These are phyloP conservation scores for Microbotryum saponariae DNA, from an alignment of 1,284 basidiomycete species.

Conservation along the genomic window DNA sequence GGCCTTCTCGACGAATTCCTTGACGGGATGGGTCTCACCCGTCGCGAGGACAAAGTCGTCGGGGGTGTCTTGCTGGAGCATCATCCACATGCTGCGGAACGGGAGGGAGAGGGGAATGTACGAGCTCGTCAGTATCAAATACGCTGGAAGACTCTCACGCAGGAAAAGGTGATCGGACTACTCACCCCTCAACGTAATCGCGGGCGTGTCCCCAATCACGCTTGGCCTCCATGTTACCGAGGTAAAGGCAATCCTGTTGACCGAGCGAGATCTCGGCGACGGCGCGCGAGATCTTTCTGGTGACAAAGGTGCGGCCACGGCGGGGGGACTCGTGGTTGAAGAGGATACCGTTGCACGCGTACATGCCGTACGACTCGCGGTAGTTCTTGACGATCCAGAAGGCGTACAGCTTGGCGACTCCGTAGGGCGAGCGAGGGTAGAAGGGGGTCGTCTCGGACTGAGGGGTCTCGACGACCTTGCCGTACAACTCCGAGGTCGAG, in stretches of 20 bases:
- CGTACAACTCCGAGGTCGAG: constrained; percentile 86
- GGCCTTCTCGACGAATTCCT: constrained; percentile 78
- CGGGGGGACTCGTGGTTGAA: constrained; percentile 90
- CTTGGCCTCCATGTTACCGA: constrained; percentile 81
- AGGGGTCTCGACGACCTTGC: constrained; percentile 81
- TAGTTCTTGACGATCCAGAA: constrained; percentile 73
- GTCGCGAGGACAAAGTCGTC: constrained; percentile 88
- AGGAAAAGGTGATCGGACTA: background rate
- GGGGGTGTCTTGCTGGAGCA: constrained; percentile 71
- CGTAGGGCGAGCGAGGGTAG: constrained; percentile 85
- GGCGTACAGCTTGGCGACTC: constrained; percentile 69
- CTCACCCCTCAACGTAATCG: constrained; percentile 34
- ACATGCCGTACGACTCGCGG: constrained; percentile 85
- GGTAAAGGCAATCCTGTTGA: constrained; percentile 70
- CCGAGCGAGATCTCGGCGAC: constrained; percentile 79
- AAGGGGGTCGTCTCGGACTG: constrained; percentile 88
- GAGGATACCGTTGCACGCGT: constrained; percentile 54
- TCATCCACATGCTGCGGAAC: constrained; percentile 89
- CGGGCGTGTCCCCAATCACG: constrained; percentile 83
- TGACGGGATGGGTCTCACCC: constrained; percentile 81
- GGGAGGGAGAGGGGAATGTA: background rate
- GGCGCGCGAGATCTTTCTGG: constrained; percentile 80
- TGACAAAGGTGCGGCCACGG: constrained; percentile 83
- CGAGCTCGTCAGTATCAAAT: too few species aligned
- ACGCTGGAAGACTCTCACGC: too few species aligned